Conservation (phyloP, 805 yeast species). For the Alloascoidea africana region DNA sequence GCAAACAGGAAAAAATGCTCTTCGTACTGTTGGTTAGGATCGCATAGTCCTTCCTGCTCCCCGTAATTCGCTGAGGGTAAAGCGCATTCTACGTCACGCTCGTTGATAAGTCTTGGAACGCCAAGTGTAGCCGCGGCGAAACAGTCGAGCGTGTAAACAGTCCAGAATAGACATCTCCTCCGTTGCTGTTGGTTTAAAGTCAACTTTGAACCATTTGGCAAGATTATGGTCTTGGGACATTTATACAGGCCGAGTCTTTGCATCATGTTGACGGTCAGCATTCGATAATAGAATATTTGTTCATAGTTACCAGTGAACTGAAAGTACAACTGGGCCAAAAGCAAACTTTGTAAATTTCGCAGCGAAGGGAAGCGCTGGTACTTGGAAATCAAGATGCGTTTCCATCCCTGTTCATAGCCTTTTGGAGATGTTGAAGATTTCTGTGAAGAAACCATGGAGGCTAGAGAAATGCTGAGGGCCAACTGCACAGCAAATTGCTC, state of each 20-base stretch:
- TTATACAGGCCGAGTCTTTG: constrained; percentile 76
- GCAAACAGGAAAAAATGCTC: constrained; percentile 26
- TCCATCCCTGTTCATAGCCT: constrained; percentile 13
- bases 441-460: background rate
- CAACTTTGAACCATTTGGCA: constrained; percentile 48
- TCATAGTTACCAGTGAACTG: constrained; percentile 59
- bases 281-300: constrained; percentile 63
- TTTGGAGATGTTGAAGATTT: background rate
- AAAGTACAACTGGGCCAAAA: constrained; percentile 57
- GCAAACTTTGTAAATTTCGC: constrained; percentile 37
- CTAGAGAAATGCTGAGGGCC: background rate
- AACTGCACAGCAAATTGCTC: background rate
- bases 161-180: constrained; percentile 75
- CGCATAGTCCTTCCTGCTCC: background rate
- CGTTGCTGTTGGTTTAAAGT: constrained; percentile 66
- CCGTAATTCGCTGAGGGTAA: constrained; percentile 32
- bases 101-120: constrained; percentile 67
- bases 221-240: constrained; percentile 60
- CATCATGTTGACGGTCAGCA: constrained; percentile 66
- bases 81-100: constrained; percentile 77
- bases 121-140: constrained; percentile 68
- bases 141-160: constrained; percentile 60
- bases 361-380: constrained; percentile 9
- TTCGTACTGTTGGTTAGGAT: background rate
- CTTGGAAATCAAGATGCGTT: constrained; percentile 6